Evolutionary conservation across 768 basidiomycete genomes (phyloP).

Genomic region (Boletales sp.): DNA sequence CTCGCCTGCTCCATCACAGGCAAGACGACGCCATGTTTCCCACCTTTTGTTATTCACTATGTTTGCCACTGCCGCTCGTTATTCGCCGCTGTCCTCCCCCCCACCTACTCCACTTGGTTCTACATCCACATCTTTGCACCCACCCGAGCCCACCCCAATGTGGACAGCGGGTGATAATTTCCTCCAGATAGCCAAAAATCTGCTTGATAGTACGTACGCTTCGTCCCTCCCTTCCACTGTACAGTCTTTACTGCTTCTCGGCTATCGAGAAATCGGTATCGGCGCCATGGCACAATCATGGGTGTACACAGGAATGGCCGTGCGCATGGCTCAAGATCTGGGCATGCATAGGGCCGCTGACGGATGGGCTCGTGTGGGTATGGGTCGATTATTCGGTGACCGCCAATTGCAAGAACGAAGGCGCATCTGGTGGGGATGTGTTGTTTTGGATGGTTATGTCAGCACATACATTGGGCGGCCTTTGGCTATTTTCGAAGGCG

Average conservation of each 20-base stretch:
- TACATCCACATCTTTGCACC: conserved; percentile 31
- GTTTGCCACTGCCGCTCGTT: conserved; percentile 79
- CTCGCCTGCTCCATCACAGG: conserved; percentile 36
- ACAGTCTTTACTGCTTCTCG: conserved; percentile 76
- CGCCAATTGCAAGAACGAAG: conserved; percentile 67
- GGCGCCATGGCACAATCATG: conserved; percentile 88
- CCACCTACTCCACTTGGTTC: conserved; percentile 28
- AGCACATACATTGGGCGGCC: conserved; percentile 79
- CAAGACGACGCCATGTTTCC: conserved; percentile 48
- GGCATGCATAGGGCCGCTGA: conserved; percentile 82
- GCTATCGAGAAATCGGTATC: conserved; percentile 83
- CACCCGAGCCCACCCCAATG: conserved; percentile 55
- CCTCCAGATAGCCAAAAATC: conserved; percentile 59
- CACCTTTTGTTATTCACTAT: conserved; percentile 75
- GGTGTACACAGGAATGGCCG: conserved; percentile 83
- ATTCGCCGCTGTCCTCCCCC: conserved; percentile 35
- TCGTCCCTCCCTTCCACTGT: conserved; percentile 71
- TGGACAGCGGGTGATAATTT: conserved; percentile 79
- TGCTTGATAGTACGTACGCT: conserved; percentile 66
- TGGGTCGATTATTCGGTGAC: conserved; percentile 54
- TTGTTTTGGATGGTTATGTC: conserved; percentile 76
- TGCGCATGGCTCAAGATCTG: conserved; percentile 89
- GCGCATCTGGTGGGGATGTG: conserved; percentile 76
- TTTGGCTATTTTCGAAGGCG: conserved; percentile 67
- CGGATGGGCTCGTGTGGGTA: conserved; percentile 62